Evolutionary conservation across 2,329 filamentous ascomycete genomes (phyloP).

Genomic region (Neonectria magnoliae): DNA sequence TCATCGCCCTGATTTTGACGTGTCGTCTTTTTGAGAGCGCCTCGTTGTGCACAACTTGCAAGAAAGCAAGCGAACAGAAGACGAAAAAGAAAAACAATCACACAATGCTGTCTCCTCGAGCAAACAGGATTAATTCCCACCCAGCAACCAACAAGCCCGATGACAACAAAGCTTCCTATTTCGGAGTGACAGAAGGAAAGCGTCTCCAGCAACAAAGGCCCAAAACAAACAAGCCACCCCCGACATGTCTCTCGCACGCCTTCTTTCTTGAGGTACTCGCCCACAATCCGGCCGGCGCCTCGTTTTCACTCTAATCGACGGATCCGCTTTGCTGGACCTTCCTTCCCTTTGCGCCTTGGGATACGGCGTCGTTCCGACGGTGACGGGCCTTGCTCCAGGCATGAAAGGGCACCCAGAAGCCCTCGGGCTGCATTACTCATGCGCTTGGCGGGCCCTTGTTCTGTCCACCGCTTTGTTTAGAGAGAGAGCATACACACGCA

Average conservation of each 20-base stretch:
- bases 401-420: background rate
- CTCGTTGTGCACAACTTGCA: background rate
- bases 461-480: constrained; percentile 20
- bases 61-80: constrained; percentile 1
- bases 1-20: constrained; percentile 20
- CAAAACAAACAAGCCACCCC: background rate
- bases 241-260: background rate
- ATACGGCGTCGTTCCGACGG: constrained; percentile 9
- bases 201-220: background rate
- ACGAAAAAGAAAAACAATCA: background rate
- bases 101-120: background rate
- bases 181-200: background rate
- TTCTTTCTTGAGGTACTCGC: background rate
- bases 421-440: constrained; percentile 20
- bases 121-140: background rate
- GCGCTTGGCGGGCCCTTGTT: background rate
- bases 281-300: background rate
- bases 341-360: background rate
- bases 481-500: background rate
- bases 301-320: constrained; percentile 4
- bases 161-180: background rate
- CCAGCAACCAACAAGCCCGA: background rate
- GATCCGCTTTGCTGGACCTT: constrained; percentile 2
- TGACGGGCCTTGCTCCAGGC: constrained; percentile 6
- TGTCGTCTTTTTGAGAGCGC: constrained; percentile 4